Conservation (phyloP, 495 filamentous ascomycete genomes). For the Hyaloscypha bicolor region DNA sequence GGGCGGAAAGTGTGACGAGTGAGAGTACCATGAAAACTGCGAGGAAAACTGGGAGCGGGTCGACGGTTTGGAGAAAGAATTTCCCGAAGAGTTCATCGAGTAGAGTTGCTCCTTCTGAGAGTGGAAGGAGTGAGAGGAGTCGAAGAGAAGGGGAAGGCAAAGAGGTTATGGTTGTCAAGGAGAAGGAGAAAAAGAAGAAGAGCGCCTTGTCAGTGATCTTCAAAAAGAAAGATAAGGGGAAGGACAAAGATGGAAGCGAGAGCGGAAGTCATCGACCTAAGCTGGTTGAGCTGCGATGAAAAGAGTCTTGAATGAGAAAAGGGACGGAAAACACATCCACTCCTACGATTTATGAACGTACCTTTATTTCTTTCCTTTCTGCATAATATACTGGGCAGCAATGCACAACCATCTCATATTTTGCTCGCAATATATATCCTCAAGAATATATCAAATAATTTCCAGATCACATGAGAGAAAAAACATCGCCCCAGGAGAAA, state of each 20-base stretch:
- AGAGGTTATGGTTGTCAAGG: slow-evolving; percentile 32
- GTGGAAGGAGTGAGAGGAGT: slow-evolving; percentile 23
- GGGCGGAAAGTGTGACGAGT: slow-evolving; percentile 35
- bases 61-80: slow-evolving; percentile 20
- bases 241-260: slow-evolving; percentile 34
- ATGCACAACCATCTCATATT: not conserved
- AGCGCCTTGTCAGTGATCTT: slow-evolving; percentile 49
- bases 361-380: not conserved
- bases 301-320: not conserved
- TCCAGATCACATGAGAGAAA: not conserved
- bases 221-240: slow-evolving; percentile 49
- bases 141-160: slow-evolving; percentile 39
- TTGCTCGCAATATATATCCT: not conserved
- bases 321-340: not conserved
- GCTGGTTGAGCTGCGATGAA: slow-evolving; percentile 24
- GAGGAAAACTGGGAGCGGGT: slow-evolving; percentile 35
- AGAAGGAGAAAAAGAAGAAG: slow-evolving; percentile 44
- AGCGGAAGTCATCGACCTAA: slow-evolving; percentile 23
- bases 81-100: slow-evolving; percentile 11
- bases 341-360: slow-evolving; percentile 11
- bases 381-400: not conserved
- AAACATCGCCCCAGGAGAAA: not conserved
- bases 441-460: not conserved
- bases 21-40: slow-evolving; percentile 35
- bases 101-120: slow-evolving; percentile 25